Evolutionary conservation across 2,329 filamentous ascomycete genomes (phyloP), one percentile per base, ranked within the genome.

Genomic region (Alternaria triticina): DNA sequence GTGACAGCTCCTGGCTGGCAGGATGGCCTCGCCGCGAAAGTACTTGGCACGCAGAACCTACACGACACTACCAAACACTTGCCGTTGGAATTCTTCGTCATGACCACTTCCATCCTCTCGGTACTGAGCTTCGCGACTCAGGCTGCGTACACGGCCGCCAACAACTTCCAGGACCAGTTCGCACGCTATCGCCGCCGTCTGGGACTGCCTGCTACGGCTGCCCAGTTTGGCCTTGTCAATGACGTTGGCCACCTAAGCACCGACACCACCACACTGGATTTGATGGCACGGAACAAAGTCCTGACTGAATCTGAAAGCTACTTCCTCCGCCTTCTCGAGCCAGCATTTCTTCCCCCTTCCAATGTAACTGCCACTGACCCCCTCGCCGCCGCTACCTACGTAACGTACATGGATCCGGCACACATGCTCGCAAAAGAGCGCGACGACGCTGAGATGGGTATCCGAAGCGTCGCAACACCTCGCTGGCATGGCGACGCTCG

Each of bases 51-150:
- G 1, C 63, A 50, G 23, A 74, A 76, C 45, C 67, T 77, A 3
- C 75, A 77, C 64, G 62, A 70, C 44, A 62, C 60, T 0, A 64
- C 62, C 4, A 15, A 57, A 2, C 9, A 49, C 4, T 44, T 59
- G 15, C 33, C 59, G 10, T 63, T 76, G 3, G 74, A 77, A 54
- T 74, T 77, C 61, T 77, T 77, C 65, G 36, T 68, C 54, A 71
- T 76, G 65, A 59, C 64, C 10, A 70, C 56, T 9, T 72, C 73
- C 9, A 55, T 69, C 6, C 55, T 49, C 5, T 56, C 68, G 12
- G 59, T 74, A 15, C 7, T 68, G 15, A 72, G 57, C 6, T 15
- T 64, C 17, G 43, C 64, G 1, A 65, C 70, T 8, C 70, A 75
- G 52, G 33, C 61, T 12, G 50, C 62, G 13, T 78, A 78, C 54